These are phyloP conservation scores for Trichoderma sp. DNA, from an alignment of 2,329 filamentous ascomycete genomes.

Conservation along the genomic window DNA sequence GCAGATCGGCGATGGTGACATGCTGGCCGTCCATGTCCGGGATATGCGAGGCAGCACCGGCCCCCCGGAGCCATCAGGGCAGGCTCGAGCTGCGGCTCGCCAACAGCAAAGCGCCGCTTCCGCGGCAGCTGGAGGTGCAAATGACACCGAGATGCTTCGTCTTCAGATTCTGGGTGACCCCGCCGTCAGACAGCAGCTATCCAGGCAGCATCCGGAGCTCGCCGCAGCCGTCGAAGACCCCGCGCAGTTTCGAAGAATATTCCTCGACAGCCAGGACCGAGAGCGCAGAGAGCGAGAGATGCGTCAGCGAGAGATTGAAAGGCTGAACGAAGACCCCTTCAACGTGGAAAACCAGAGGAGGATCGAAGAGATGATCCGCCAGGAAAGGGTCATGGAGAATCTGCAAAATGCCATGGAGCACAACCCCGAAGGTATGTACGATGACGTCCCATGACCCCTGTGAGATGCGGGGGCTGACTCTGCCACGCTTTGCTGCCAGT, in stretches of 20 bases:
- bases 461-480: constrained; percentile 24
- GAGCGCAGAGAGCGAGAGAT: constrained; percentile 75
- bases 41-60: constrained; percentile 57
- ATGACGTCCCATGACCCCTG: constrained; percentile 21
- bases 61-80: constrained; percentile 46
- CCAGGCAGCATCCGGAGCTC: constrained; percentile 74
- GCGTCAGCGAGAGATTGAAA: constrained; percentile 79
- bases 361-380: constrained; percentile 96
- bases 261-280: constrained; percentile 67
- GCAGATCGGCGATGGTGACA: constrained; percentile 83
- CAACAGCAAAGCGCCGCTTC: constrained; percentile 35
- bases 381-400: constrained; percentile 93
- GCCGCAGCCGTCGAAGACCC: constrained; percentile 77
- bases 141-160: constrained; percentile 80
- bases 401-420: constrained; percentile 95
- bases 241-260: constrained; percentile 73
- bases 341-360: constrained; percentile 87
- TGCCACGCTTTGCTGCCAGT: constrained; percentile 56
- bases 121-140: constrained; percentile 42
- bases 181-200: constrained; percentile 69
- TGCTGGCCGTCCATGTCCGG: constrained; percentile 84
- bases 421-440: constrained; percentile 80
- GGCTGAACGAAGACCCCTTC: constrained; percentile 92
- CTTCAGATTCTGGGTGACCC: constrained; percentile 83
- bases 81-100: constrained; percentile 30